Evolutionary conservation across 768 basidiomycete genomes (phyloP), one percentile per base, ranked within the genome.

Genomic region (Boletus speciosus): DNA sequence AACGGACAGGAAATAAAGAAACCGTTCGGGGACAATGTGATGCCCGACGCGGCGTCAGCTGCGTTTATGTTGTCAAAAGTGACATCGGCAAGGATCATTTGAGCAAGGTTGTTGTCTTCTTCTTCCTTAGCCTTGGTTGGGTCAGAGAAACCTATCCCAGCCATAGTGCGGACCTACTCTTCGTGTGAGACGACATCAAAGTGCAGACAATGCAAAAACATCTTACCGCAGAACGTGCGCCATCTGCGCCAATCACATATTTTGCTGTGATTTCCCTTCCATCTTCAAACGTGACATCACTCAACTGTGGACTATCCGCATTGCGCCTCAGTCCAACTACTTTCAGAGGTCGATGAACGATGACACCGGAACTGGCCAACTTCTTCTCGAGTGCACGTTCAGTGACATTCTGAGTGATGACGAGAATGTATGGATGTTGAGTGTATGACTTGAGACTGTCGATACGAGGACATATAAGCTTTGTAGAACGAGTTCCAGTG

Each of bases 221-320:
- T 61, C 73, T 46, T 58, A 80, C 80, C 31, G 61, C 57, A 1
- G 80, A 82, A 54, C 63, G 72, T 5, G 77, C 66, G 6, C 81
- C 80, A 59, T 82, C 80, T 6, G 80, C 78, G 27, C 77, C 81
- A 32, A 82, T 59, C 6, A 81, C 74, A 59, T 79, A 81, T 38
- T 71, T 73, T 12, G 80, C 64, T 6, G 64, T 71, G 36, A 82
- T 71, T 14, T 66, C 60, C 37, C 71, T 71, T 4, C 80, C 80
- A 41, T 73, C 70, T 32, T 81, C 77, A 57, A 82, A 80, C 0
- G 63, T 59, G n/a, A 78, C 78, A 16, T 78, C 71, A 14, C 63
- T 70, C 12, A 75, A 27, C 14, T 62, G 62, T 11, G 51, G 16
- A 29, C 73, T 65, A 25, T 59, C 54, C 8, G 57, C 51, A 41